Evolutionary conservation across 2,329 filamentous ascomycete genomes (phyloP), one percentile per base, ranked within the genome.

Genomic region (Clonostachys chloroleuca): DNA sequence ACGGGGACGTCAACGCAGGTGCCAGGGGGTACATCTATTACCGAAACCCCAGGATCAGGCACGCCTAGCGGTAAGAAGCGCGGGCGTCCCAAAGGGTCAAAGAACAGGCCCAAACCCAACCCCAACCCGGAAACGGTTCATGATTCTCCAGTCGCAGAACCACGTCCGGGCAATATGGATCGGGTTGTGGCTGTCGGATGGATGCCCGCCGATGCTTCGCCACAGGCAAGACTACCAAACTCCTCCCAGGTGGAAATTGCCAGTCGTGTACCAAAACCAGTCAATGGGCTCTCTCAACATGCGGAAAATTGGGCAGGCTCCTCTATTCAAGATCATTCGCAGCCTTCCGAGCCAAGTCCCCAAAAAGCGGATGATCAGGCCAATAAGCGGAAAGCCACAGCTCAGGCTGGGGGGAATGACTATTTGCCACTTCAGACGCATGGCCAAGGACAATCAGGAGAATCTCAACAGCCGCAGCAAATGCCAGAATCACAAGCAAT

Each of bases 61-160:
- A 55, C 16, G 52, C 54, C 12, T 3, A 40, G 16, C 16, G 36
- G 40, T 13, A 64, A 59, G 45, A 66, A 64, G 46, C 59, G 60
- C 49, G 65, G 68, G 9, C 64, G 72, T 37, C 68, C 75, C 2
- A 78, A 72, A 47, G 73, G 73, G 1, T 72, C 73, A 13, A 74
- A 68, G 50, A 73, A 69, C 46, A 68, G 70, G 33, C 58, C 62
- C 14, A 73, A 64, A 34, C 18, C 47, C 24, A 30, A 30, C 10
- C 24, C 24, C 24, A 30, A 10, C 24, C 9, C 24, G 24, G 24
- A 30, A 30, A 30, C 24, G 3, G 14, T 30, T 39, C 10, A 12
- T 46, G 6, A 30, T n/a, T 17, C 24, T 10, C 24, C 24, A 30
- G 24, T 30, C 24, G 6, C 24, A 30, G 24, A 39, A 34, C 35